These are phyloP conservation scores for Thamnidium elegans DNA, from an alignment of 192 early-diverging fungal genomes.

Conservation along the genomic window DNA sequence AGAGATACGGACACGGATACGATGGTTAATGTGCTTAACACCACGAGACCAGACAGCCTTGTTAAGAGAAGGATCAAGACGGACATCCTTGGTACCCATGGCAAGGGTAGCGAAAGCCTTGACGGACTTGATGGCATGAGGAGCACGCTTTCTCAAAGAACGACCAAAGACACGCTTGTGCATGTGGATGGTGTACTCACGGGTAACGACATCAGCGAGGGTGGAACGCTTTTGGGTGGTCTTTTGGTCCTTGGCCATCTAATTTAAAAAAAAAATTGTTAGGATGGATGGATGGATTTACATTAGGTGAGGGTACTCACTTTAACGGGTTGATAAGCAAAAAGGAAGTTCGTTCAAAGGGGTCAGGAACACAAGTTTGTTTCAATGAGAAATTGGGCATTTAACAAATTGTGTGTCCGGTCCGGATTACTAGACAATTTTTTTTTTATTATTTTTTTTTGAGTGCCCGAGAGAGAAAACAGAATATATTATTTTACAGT, in stretches of 20 bases:
- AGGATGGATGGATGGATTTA: no score
- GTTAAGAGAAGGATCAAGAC: constrained; percentile 94
- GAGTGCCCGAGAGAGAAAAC: no score
- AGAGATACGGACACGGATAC: constrained; percentile 91
- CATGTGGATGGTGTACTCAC: constrained; percentile 99
- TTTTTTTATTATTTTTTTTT: no score
- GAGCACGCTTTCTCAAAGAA: constrained; percentile 95
- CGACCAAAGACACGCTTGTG: constrained; percentile 88
- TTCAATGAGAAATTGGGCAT: no score
- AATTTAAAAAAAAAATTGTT: background rate
- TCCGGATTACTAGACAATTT: no score
- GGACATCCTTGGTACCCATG: constrained; percentile 97
- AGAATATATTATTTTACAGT: no score
- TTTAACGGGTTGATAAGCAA: no score
- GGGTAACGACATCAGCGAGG: constrained; percentile 87
- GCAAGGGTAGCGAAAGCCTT: constrained; percentile 84
- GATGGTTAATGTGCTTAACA: constrained; percentile 91
- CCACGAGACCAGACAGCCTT: constrained; percentile 92
- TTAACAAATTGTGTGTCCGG: no score
- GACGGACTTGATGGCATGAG: constrained; percentile 92
- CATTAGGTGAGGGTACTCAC: no score
- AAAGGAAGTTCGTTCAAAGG: no score
- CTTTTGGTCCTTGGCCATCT: constrained; percentile 25
- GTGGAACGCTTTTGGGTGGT: constrained; percentile 69
- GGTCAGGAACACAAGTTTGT: no score